Percentiles rank a stretch among this genome's conserved stretches.
phyloP scores from a whole-genome alignment of 495 filamentous ascomycete genomes.

The Penicilliopsis zonata region DNA sequence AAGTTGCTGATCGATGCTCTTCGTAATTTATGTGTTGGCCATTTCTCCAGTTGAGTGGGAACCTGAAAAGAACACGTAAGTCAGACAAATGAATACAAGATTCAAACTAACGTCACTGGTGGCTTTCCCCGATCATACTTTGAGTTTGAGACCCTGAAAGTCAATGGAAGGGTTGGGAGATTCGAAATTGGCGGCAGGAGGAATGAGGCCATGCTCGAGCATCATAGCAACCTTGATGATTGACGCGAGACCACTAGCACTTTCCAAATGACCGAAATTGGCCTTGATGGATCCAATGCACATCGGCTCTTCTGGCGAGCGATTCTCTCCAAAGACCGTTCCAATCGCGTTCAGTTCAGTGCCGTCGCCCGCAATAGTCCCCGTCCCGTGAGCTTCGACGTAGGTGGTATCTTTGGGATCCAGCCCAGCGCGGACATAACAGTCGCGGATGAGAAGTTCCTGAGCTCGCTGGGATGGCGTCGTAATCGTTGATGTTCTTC shows the following conservation, averaged over 20 bases:
- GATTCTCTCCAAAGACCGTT: background rate
- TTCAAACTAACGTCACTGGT: too few species aligned
- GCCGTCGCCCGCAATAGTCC: constrained; percentile 6
- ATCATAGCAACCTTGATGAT: constrained; percentile 15
- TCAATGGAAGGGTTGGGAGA: constrained; percentile 12
- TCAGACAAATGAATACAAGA: too few species aligned
- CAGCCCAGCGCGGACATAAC: constrained; percentile 16
- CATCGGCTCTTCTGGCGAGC: background rate
- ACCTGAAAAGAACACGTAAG: constrained; percentile 12
- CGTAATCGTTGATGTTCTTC: constrained; percentile 13
- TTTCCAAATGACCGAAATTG: constrained; percentile 31
- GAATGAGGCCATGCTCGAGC: constrained; percentile 14
- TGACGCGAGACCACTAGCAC: constrained; percentile 20
- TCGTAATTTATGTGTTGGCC: constrained; percentile 1
- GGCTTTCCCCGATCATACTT: too few species aligned
- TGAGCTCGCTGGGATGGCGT: constrained; percentile 14
- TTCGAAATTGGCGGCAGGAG: constrained; percentile 10
- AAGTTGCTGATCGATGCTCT: constrained; percentile 9
- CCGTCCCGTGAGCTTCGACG: constrained; percentile 32
- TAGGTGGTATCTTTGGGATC: constrained; percentile 8
- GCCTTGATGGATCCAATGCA: constrained; percentile 32
- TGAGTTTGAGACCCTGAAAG: too few species aligned
- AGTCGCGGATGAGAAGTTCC: constrained; percentile 9
- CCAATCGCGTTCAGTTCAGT: constrained; percentile 2
- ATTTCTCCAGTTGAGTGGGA: background rate